phyloP scores from a whole-genome alignment of 768 basidiomycete species.

The Hydnomerulius pinastri region DNA sequence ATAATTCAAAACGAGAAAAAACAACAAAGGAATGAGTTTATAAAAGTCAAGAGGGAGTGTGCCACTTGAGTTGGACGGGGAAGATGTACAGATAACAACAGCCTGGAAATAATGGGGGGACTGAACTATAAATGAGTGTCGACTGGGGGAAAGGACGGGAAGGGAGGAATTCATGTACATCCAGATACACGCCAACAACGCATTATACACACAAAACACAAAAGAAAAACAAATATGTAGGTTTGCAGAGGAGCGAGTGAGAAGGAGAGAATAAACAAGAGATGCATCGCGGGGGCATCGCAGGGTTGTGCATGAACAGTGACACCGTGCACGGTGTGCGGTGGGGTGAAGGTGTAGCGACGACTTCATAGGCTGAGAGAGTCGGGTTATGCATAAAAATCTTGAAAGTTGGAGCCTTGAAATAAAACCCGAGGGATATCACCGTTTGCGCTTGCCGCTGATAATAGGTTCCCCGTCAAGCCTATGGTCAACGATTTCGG shows the following conservation, averaged over 20 bases:
- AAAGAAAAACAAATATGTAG: background rate
- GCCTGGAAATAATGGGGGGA: background rate
- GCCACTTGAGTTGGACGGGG: background rate
- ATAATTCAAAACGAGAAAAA: background rate
- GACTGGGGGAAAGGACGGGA: background rate
- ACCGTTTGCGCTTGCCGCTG: conserved; percentile 15
- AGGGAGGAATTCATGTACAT: background rate
- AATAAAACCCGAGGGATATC: background rate
- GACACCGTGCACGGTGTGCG: too few species aligned
- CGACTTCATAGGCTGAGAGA: background rate
- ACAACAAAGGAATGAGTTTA: background rate
- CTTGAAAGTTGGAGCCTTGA: too few species aligned
- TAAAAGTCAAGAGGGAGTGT: background rate
- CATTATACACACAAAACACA: background rate
- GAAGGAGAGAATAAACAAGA: background rate
- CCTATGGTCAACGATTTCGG: background rate
- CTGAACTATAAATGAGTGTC: background rate
- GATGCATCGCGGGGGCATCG: background rate
- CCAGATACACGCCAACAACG: background rate
- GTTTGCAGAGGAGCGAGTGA: background rate
- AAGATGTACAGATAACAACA: background rate
- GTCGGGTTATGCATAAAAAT: background rate
- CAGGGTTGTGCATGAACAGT: too few species aligned
- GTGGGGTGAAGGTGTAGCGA: background rate
- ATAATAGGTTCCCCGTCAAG: conserved; percentile 7